Conservation (phyloP, 805 yeast genomes). For the Yarrowia hollandica region DNA sequence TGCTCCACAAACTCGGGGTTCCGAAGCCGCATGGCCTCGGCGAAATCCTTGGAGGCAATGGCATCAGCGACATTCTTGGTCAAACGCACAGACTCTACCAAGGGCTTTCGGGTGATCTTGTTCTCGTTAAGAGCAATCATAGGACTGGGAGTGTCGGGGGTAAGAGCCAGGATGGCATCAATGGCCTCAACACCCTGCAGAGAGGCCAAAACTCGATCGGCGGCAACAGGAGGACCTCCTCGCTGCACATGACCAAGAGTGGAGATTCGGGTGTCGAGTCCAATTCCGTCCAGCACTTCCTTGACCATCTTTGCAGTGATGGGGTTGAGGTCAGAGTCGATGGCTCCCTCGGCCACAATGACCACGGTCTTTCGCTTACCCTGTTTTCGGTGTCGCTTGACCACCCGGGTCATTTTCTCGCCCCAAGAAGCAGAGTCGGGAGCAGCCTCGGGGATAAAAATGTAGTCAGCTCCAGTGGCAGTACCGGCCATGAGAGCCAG, state of each 20-base stretch:
- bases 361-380: slow-evolving; percentile 96
- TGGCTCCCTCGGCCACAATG: slow-evolving; percentile 97
- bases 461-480: slow-evolving; percentile 93
- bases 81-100: slow-evolving; percentile 84
- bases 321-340: slow-evolving; percentile 75
- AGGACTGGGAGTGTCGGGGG: slow-evolving; percentile 92
- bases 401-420: slow-evolving; percentile 72
- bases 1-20: slow-evolving; percentile 87
- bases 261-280: slow-evolving; percentile 92
- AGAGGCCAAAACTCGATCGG: slow-evolving; percentile 87
- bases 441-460: slow-evolving; percentile 93
- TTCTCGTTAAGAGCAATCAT: slow-evolving; percentile 89
- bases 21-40: slow-evolving; percentile 80
- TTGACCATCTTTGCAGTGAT: slow-evolving; percentile 79
- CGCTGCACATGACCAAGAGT: slow-evolving; percentile 97
- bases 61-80: slow-evolving; percentile 92
- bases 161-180: slow-evolving; percentile 81
- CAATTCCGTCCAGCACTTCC: slow-evolving; percentile 69
- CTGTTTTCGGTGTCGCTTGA: slow-evolving; percentile 72
- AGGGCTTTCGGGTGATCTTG: slow-evolving; percentile 77
- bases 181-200: slow-evolving; percentile 98
- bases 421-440: slow-evolving; percentile 75
- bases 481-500: slow-evolving; percentile 96
- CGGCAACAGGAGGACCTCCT: slow-evolving; percentile 98
- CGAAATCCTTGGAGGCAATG: slow-evolving; percentile 74